Evolutionary conservation across 2,329 filamentous ascomycete genomes (phyloP).

Genomic region (Coleophoma cylindrospora): DNA sequence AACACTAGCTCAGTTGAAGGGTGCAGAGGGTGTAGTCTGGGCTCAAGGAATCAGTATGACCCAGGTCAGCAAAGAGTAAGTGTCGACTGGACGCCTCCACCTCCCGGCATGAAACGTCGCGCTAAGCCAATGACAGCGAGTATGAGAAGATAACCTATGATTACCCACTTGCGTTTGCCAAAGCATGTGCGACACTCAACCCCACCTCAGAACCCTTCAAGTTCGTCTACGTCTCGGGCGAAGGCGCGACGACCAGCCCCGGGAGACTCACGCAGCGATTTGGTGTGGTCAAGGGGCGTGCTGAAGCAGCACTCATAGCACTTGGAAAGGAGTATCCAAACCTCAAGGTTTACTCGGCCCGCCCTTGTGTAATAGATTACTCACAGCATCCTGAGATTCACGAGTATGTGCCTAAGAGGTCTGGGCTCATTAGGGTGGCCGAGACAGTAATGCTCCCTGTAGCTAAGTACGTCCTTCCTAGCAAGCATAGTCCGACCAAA

Average conservation of each 20-base stretch:
- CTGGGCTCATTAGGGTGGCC: constrained; percentile 18
- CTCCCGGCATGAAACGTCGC: too few relatives aligned
- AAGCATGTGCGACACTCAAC: constrained; percentile 48
- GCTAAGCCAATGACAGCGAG: constrained; percentile 31
- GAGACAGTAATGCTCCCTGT: constrained; percentile 13
- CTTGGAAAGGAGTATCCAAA: constrained; percentile 36
- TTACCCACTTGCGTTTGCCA: constrained; percentile 59
- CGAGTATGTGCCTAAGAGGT: constrained; percentile 22
- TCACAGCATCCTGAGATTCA: constrained; percentile 33
- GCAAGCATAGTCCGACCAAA: constrained; percentile 36
- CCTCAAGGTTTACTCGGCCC: constrained; percentile 50
- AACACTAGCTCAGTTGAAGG: constrained; percentile 54
- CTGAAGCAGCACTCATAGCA: constrained; percentile 53
- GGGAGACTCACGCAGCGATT: constrained; percentile 51
- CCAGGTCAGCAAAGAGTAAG: constrained; percentile 53
- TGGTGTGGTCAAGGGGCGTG: constrained; percentile 61
- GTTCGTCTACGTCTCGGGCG: constrained; percentile 65
- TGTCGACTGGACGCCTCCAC: not conserved
- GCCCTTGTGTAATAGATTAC: constrained; percentile 56
- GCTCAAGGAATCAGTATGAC: constrained; percentile 62
- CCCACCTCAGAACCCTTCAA: constrained; percentile 45
- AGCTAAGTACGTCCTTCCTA: constrained; percentile 24
- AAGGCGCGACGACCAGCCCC: constrained; percentile 49
- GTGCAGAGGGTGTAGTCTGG: constrained; percentile 68
- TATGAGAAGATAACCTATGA: constrained; percentile 65